Evolutionary conservation across 805 yeast genomes (phyloP), one percentile per base, ranked within the genome.

Genomic region (Candida saitoana): DNA sequence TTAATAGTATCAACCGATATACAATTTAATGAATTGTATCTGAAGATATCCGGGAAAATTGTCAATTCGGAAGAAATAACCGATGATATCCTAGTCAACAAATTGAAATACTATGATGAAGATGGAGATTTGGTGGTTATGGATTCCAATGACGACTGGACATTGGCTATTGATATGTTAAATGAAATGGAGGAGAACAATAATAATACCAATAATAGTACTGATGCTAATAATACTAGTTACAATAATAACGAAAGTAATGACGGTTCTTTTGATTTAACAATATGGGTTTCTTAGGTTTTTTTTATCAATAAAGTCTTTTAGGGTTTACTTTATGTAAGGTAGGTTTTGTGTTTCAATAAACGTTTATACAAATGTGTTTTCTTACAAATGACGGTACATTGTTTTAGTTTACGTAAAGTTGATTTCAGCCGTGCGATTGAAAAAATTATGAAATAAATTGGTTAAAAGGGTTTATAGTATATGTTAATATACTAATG

Each of bases 101-200:
- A 84, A 53, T 72, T 93, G 46, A 82, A 82, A 60, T 91, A 88
- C 59, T 80, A 80, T 57, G 99, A 93, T 62, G 99, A 93, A 63
- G 99, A 93, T 59, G 96, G 95, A 14, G 99, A 93, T 59, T 84
- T 78, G 58, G 95, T 93, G 34, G 80, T 85, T 37, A 79, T 91
- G 63, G 85, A 82, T 50, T 79, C 88, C 24, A 84, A 84, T 47
- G 97, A 91, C 40, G 98, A 91, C 59, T 85, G 96, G 87, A 65
- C 61, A 20, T 79, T 90, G 58, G 97, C 96, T 2, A 74, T 83
- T 43, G 96, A 87, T 48, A 65, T 66, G 70, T 52, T 67, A 36
- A 69, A 67, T 12, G 74, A 69, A 43, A 43, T 58, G 18, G 45
- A 48, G 6, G 50, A 41, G 18, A 49, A 42, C n/a, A 54, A 46